Percentiles rank a stretch among this genome's conserved stretches.
Conservation (phyloP, 306 rosid genomes). For the Ammopiptanthus mongolicus region DNA sequence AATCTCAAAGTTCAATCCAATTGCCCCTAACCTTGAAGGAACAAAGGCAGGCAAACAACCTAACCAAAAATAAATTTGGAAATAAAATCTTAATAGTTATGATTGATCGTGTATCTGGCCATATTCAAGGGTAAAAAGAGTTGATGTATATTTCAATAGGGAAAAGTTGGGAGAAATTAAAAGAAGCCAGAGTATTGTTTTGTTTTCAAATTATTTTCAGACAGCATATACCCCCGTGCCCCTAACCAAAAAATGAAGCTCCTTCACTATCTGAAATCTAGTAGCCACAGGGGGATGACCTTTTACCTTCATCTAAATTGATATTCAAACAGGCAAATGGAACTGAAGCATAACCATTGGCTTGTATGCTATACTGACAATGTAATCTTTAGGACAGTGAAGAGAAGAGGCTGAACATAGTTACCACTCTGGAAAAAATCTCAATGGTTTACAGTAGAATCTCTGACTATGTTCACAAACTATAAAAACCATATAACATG, state of each 20-base stretch:
- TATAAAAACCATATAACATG: not conserved
- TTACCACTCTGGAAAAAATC: not conserved
- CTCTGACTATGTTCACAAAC: no score
- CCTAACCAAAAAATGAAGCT: no score
- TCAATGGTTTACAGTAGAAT: no score
- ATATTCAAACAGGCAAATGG: no score
- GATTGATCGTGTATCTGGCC: not conserved
- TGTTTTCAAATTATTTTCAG: not conserved
- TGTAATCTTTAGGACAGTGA: no score
- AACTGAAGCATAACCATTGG: no score
- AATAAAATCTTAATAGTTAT: not conserved
- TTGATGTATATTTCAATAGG: not conserved
- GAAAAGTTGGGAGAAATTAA: not conserved
- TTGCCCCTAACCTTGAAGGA: not conserved
- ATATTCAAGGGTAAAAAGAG: not conserved
- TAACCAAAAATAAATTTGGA: not conserved
- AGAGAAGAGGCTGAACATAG: not conserved
- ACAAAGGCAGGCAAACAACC: not conserved
- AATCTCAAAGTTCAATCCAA: slow-evolving; percentile 4
- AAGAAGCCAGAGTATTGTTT: not conserved
- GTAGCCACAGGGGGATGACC: no score
- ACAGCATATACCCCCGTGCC: no score
- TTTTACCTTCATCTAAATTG: no score
- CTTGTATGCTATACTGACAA: no score
- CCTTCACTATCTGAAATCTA: no score